Base-by-base conservation (phyloP, 1,139 yeast species). In the Suzukiozyma palmioleophila region DNA sequence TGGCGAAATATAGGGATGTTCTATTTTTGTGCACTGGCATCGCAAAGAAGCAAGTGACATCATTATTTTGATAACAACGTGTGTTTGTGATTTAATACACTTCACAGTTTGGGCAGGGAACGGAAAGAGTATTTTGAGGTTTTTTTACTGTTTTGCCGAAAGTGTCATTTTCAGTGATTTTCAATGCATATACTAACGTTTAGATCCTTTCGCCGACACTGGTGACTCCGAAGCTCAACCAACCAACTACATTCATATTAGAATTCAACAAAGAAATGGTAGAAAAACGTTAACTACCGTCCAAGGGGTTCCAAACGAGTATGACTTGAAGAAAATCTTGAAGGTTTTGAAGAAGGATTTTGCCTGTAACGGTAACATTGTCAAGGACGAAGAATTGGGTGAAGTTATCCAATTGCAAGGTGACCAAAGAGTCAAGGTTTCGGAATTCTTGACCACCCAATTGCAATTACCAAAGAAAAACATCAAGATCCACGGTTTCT, bases 251-350 rank as follows among this genome's bases (percentile, higher is more conserved):
- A 87, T 92, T 66, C 98, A 90, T 71, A 89, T 92, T 65, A 95
- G 98, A 79, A 90, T 94, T 65, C 98, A 92, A 73, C 98, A 92
- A 75, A 94, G 98, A 79, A 92, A 92, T 77, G 98, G 98, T 66
- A 90, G 98, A 75, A 92, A 92, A 74, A 92, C 98, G 51, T 81
- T 92, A 66, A 92, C 98, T 52, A 92, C 98, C 32, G 97, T 92
- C 47, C 97, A 92, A 74, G 98, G 98, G 60, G 79, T 92, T 46
- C 97, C 98, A 52, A 80, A 72, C 52, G 97, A 92, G 66, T 92
- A 88, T 70, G 98, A 92, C 65, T 75, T 86, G 65, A 92, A 92
- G 75, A 87, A 92, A 61, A 89, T 92, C 59, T 77, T 92, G 59
- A 88, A 88, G 68, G 96, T 88, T 46, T 77, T 92, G 62, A 92